These are phyloP conservation scores for Lepidium sativum DNA, from an alignment of 345 rosid genomes.

Conservation along the genomic window DNA sequence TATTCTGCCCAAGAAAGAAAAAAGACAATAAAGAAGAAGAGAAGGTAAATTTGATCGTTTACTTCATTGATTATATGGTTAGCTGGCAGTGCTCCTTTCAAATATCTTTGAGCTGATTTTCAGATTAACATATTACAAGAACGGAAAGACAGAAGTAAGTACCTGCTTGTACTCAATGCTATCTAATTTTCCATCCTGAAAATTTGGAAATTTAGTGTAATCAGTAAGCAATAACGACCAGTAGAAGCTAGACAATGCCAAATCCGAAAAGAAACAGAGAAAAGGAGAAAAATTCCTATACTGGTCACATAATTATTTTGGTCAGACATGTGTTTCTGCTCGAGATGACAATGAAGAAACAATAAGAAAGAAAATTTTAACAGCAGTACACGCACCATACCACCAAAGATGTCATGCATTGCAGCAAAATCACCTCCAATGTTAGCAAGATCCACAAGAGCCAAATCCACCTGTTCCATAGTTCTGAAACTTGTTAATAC, in stretches of 20 bases:
- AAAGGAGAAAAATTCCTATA: neutral
- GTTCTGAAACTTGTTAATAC: conserved; percentile 1
- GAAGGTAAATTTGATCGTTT: neutral
- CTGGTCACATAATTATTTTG: neutral
- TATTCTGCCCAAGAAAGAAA: conserved; percentile 29
- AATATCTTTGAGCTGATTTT: neutral
- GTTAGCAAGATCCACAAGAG: conserved; percentile 47
- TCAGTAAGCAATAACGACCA: conserved; percentile 11
- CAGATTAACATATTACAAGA: neutral
- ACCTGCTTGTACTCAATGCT: conserved; percentile 86
- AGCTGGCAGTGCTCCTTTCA: neutral
- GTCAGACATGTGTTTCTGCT: neutral
- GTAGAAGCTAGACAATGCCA: too few relatives aligned
- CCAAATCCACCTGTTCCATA: conserved; percentile 51
- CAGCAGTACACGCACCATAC: conserved; percentile 48
- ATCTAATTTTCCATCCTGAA: conserved; percentile 79
- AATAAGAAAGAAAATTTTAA: neutral
- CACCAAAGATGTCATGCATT: conserved; percentile 51
- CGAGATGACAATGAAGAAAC: neutral
- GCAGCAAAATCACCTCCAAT: conserved; percentile 55
- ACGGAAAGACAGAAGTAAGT: conserved; percentile 1
- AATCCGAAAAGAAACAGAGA: too few relatives aligned
- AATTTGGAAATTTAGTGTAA: conserved; percentile 1
- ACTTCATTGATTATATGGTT: neutral
- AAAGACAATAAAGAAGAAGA: too few relatives aligned